These are phyloP conservation scores for Boletus patriciae DNA, from an alignment of 768 basidiomycete genomes.

Conservation along the genomic window DNA sequence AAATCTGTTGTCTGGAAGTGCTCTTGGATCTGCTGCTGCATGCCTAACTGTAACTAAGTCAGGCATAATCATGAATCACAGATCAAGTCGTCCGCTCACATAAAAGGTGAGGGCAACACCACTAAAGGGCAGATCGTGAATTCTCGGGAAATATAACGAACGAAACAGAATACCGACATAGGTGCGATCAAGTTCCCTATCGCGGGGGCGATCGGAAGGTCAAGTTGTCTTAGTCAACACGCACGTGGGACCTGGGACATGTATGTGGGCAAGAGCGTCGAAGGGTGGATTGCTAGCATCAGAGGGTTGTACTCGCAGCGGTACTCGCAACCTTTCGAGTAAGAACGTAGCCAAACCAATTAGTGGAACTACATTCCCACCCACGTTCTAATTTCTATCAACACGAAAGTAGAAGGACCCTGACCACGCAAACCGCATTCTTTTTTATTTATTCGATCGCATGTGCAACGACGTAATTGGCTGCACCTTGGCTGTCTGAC, in stretches of 20 bases:
- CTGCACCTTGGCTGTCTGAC: not conserved
- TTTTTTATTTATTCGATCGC: conserved; percentile 1
- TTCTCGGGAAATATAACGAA: not conserved
- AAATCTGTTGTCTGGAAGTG: conserved; percentile 17
- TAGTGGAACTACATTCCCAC: not conserved
- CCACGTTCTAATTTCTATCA: not conserved
- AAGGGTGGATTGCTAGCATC: conserved; percentile 1
- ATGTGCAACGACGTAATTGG: conserved; percentile 14
- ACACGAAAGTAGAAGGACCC: conserved; percentile 3
- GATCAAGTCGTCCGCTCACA: conserved; percentile 12
- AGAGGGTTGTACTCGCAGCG: conserved; percentile 1
- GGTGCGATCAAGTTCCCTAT: conserved; percentile 30
- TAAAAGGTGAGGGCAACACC: conserved; percentile 27
- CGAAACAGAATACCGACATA: conserved; percentile 18
- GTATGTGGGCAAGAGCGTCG: conserved; percentile 3
- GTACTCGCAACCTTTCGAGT: conserved; percentile 1
- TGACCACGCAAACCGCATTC: not conserved
- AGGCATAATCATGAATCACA: not conserved
- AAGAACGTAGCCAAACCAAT: no score
- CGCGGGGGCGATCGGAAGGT: conserved; percentile 22
- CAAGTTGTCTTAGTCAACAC: no score
- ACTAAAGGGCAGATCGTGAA: conserved; percentile 14
- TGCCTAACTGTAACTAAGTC: conserved; percentile 20
- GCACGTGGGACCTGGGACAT: conserved; percentile 22
- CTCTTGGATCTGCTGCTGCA: conserved; percentile 29